A percentile compares a stretch with the other conserved stretches of the same genome.
Evolutionary conservation across 306 rosid genomes (phyloP).

Genomic region (Malus orientalis): DNA sequence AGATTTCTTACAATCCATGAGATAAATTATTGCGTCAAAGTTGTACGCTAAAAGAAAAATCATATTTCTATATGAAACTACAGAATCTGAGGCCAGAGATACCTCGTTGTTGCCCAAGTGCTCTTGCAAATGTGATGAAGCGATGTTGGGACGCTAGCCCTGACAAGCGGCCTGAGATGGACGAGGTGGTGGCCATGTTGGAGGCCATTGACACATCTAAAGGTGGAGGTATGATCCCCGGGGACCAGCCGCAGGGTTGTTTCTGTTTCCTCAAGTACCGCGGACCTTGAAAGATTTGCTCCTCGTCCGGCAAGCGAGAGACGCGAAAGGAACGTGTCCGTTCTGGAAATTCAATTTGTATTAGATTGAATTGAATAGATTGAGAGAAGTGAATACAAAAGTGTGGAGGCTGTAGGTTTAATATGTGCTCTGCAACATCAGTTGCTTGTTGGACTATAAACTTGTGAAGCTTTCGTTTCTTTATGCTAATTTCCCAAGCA

Average conservation of each 20-base stretch:
- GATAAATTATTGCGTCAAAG: not conserved
- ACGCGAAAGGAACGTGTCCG: not conserved
- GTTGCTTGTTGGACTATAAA: slow-evolving; percentile 41
- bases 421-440: slow-evolving; percentile 36
- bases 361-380: slow-evolving; percentile 30
- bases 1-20: not conserved
- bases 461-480: slow-evolving; percentile 53
- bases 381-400: slow-evolving; percentile 30
- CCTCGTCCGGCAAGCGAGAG: slow-evolving; percentile 13
- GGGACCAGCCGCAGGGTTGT: slow-evolving; percentile 82
- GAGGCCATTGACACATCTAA: slow-evolving; percentile 91
- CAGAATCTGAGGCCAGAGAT: slow-evolving; percentile 98
- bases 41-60: not conserved
- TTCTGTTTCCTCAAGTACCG: slow-evolving; percentile 72
- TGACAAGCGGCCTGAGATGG: slow-evolving; percentile 95
- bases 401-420: slow-evolving; percentile 38
- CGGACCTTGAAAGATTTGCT: slow-evolving; percentile 63
- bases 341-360: slow-evolving; percentile 41
- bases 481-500: not conserved
- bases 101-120: slow-evolving; percentile 97
- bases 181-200: slow-evolving; percentile 80
- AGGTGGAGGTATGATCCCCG: slow-evolving; percentile 98
- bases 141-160: slow-evolving; percentile 99
- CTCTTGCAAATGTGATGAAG: slow-evolving; percentile 95
- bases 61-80: slow-evolving; percentile 10